Base-by-base conservation (phyloP, 139 green algal genomes). In the Picochlorum sp. region DNA sequence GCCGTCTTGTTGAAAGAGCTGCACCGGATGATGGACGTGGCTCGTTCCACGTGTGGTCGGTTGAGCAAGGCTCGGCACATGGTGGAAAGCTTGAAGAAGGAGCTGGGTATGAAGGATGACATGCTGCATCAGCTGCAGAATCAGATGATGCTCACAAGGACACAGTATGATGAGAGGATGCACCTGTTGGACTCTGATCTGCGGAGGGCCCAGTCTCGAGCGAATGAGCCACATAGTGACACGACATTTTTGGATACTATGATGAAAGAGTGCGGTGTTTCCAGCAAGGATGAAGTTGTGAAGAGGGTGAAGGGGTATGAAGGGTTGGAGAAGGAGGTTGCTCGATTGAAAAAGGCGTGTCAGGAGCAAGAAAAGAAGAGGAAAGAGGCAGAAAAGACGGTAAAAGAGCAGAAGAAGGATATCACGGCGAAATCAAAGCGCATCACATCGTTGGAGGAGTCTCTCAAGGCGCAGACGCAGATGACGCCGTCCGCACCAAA, bases 191-290 rank as follows among this genome's bases (percentile, higher is more conserved):
- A 54, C 16, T 20, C 16, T 9, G n/a, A 21, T 21, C 7, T 26
- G 47, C 11, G 16, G 11, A 18, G 47, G 47, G 18, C 47, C 6
- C 47, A 54, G n/a, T 26, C 18, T 26, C n/a, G 47, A 20, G n/a
- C 11, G 15, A 21, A 21, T 7, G n/a, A 54, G 47, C 47, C 16
- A 15, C 47, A 54, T 21, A 54, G n/a, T 20, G 16, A 20, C 6
- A 54, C 47, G 47, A 54, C 16, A 24, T 54, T 54, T 20, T 54
- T 54, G 47, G 47, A 54, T 20, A 54, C 18, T 20, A 26, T 54
- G n/a, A 54, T 54, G 47, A 20, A 54, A 26, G 47, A 54, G 15
- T 54, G n/a, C 47, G 47, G n/a, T 21, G 16, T 54, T 9, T 54
- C 47, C n/a, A 21, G n/a, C 16, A 54, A 20, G 16, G 18, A 54